phyloP scores from a whole-genome alignment of 2,329 filamentous ascomycete genomes.

The Fusarium kyushuense region DNA sequence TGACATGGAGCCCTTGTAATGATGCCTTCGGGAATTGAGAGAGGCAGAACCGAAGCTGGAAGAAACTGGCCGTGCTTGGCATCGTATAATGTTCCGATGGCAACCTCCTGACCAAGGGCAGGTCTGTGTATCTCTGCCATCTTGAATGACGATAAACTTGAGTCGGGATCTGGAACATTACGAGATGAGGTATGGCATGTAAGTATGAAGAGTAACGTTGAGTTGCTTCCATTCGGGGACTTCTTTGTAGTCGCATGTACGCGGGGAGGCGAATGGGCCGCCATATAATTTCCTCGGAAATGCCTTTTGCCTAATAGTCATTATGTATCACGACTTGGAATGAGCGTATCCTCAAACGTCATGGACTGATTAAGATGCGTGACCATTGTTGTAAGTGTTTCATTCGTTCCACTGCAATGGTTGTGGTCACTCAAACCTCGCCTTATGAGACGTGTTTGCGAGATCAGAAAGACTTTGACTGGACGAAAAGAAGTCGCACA shows the following conservation, averaged over 20 bases:
- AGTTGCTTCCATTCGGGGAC: rapidly evolving
- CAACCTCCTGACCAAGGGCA: constrained; percentile 19
- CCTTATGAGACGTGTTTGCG: background rate
- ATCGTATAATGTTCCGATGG: constrained; percentile 36
- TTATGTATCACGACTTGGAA: background rate
- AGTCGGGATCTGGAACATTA: background rate
- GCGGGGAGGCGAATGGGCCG: too few species aligned
- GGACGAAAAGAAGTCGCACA: background rate
- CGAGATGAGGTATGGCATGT: background rate
- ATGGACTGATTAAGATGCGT: background rate
- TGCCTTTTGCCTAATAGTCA: background rate
- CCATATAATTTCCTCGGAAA: background rate
- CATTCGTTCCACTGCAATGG: background rate
- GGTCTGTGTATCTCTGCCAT: constrained; percentile 10
- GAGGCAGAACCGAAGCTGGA: constrained; percentile 3
- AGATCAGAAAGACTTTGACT: background rate
- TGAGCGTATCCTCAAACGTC: background rate
- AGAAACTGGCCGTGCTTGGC: constrained; percentile 28
- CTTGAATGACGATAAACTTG: rapidly evolving
- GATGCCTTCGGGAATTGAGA: rapidly evolving
- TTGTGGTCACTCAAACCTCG: constrained; percentile 4
- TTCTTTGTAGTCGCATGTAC: background rate
- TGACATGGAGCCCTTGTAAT: background rate
- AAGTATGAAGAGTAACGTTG: background rate
- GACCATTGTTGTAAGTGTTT: background rate